These are phyloP conservation scores for Colletotrichum gigasporum DNA, from an alignment of 2,329 filamentous ascomycete genomes.

Conservation along the genomic window DNA sequence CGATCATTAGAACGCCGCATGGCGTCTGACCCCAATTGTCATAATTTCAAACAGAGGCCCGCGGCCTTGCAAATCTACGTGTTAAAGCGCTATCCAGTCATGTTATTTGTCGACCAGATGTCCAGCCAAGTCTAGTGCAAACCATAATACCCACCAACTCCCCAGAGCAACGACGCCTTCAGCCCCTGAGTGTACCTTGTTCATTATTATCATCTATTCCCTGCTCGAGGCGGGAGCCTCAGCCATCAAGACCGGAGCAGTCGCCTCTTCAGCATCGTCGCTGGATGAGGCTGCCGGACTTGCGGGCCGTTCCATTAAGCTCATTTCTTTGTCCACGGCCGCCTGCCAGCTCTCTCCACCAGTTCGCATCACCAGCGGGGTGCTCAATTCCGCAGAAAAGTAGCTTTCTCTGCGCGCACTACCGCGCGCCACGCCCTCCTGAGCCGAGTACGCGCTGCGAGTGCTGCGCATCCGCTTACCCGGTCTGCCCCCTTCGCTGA, in stretches of 20 bases:
- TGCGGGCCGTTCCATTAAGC: neutral
- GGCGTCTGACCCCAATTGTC: too few species aligned
- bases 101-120: conserved; percentile 13
- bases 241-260: neutral
- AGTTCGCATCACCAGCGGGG: conserved; percentile 72
- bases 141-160: neutral
- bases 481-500: conserved; percentile 64
- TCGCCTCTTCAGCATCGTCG: neutral
- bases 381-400: conserved; percentile 71
- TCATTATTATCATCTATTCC: conserved; percentile 29
- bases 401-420: conserved; percentile 76
- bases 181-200: neutral
- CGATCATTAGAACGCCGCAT: neutral
- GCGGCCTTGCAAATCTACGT: neutral
- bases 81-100: conserved; percentile 4
- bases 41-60: neutral
- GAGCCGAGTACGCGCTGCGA: conserved; percentile 76
- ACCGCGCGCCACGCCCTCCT: conserved; percentile 77
- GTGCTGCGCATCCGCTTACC: conserved; percentile 72
- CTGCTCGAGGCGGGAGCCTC: conserved; percentile 6
- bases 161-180: neutral
- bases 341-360: conserved; percentile 56
- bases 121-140: neutral
- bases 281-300: neutral
- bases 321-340: conserved; percentile 26